Conservation (phyloP, 2,329 filamentous ascomycete species). For the Aureobasidium vineae region DNA sequence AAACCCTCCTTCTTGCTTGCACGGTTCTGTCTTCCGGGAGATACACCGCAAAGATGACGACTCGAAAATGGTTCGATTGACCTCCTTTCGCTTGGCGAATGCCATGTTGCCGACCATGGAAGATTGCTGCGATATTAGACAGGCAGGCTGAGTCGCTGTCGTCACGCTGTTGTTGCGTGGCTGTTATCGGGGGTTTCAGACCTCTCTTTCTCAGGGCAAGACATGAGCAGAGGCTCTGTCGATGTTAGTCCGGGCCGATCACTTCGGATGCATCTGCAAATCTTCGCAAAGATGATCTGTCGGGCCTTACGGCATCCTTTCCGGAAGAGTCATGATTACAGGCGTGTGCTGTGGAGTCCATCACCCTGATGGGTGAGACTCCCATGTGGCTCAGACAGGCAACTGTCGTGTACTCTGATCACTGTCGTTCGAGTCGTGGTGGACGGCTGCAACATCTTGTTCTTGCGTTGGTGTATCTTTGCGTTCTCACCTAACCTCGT, state of each 20-base stretch:
- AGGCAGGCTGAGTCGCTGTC: not conserved
- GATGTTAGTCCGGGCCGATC: not conserved
- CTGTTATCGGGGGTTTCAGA: not conserved
- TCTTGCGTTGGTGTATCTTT: not conserved
- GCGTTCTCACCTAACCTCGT: not conserved
- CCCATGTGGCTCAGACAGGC: not conserved
- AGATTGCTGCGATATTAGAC: not conserved
- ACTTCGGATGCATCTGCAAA: no score
- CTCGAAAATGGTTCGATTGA: not conserved
- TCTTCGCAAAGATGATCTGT: no score
- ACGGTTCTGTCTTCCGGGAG: not conserved
- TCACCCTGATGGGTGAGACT: no score
- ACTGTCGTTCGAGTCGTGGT: not conserved
- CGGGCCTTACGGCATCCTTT: no score
- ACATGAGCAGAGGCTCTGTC: no score
- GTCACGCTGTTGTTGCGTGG: not conserved
- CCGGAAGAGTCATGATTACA: no score
- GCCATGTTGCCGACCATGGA: no score
- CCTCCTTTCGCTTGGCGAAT: no score
- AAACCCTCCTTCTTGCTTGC: not conserved
- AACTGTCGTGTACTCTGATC: not conserved
- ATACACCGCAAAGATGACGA: conserved; percentile 19
- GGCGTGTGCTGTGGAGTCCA: no score
- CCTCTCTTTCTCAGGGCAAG: no score
- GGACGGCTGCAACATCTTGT: not conserved